Percentiles rank a stretch among this genome's conserved stretches.
Evolutionary conservation across 1,284 basidiomycete genomes (phyloP).

Genomic region (Ceratobasidium sp.): DNA sequence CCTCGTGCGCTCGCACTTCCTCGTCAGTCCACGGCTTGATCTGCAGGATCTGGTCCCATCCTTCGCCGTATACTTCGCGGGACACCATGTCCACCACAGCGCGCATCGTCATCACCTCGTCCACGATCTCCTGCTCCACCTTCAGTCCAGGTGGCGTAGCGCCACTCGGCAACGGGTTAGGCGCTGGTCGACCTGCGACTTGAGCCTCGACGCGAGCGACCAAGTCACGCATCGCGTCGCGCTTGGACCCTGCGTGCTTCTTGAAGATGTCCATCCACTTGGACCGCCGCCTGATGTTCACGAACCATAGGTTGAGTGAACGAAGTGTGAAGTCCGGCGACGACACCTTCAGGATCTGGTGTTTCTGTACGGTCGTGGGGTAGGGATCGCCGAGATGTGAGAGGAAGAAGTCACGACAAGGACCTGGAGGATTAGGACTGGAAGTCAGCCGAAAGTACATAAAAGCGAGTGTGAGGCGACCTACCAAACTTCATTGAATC

Average conservation of each 20-base stretch:
- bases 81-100: conserved; percentile 44
- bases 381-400: conserved; percentile 44
- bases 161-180: conserved; percentile 30
- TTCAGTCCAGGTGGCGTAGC: conserved; percentile 26
- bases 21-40: conserved; percentile 41
- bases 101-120: conserved; percentile 42
- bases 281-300: conserved; percentile 46
- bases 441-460: conserved; percentile 29
- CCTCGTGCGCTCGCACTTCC: conserved; percentile 40
- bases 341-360: conserved; percentile 38
- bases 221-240: conserved; percentile 43
- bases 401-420: conserved; percentile 47
- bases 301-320: conserved; percentile 47
- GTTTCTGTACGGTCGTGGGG: conserved; percentile 45
- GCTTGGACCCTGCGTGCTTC: conserved; percentile 43
- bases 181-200: conserved; percentile 36
- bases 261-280: conserved; percentile 47
- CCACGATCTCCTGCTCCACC: conserved; percentile 30
- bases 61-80: conserved; percentile 42
- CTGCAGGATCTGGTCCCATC: conserved; percentile 35
- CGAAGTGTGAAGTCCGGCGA: conserved; percentile 39
- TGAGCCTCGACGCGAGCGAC: conserved; percentile 42
- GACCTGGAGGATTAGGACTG: conserved; percentile 20
- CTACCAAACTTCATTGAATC: conserved; percentile 41
- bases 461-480: neutral